Conservation (phyloP, 768 basidiomycete species). For the Psilocybe tampanensis region DNA sequence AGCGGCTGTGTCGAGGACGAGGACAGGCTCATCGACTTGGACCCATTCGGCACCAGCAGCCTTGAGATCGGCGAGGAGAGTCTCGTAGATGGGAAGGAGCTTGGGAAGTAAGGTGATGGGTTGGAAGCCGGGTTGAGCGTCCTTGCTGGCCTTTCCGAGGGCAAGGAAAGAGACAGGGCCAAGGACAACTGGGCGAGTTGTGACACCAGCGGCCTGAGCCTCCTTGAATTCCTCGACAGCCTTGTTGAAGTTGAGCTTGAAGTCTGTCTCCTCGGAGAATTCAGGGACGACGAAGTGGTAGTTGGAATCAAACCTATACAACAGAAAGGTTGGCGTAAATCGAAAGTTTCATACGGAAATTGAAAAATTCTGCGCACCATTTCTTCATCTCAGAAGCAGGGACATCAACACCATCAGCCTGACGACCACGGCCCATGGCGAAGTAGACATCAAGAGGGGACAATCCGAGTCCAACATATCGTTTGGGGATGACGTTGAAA, state of each 20-base stretch:
- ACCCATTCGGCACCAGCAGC: slow-evolving; percentile 92
- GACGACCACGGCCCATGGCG: slow-evolving; percentile 98
- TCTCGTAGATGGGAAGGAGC: slow-evolving; percentile 89
- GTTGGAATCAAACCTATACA: slow-evolving; percentile 91
- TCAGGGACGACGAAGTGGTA: slow-evolving; percentile 99
- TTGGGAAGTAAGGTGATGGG: slow-evolving; percentile 89
- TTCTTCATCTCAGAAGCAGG: slow-evolving; percentile 99
- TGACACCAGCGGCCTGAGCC: slow-evolving; percentile 86
- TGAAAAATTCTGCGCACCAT: slow-evolving; percentile 61
- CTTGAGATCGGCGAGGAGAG: slow-evolving; percentile 89
- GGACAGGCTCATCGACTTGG: slow-evolving; percentile 96
- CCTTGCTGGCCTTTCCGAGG: slow-evolving; percentile 90
- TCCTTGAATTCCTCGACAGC: slow-evolving; percentile 92
- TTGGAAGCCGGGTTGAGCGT: slow-evolving; percentile 81
- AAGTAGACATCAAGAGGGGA: slow-evolving; percentile 95
- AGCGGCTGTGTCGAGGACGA: slow-evolving; percentile 87
- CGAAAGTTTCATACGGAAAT: neutral
- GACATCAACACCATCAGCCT: slow-evolving; percentile 92
- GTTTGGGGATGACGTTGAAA: slow-evolving; percentile 96
- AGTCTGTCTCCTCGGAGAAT: slow-evolving; percentile 85
- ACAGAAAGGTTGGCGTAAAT: slow-evolving; percentile 11
- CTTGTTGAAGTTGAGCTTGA: slow-evolving; percentile 97
- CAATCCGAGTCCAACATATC: slow-evolving; percentile 85
- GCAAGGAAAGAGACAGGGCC: slow-evolving; percentile 95
- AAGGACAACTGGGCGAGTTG: slow-evolving; percentile 93